These are phyloP conservation scores for Cyberlindnera misumaiensis DNA, from an alignment of 805 yeast species.

Conservation along the genomic window DNA sequence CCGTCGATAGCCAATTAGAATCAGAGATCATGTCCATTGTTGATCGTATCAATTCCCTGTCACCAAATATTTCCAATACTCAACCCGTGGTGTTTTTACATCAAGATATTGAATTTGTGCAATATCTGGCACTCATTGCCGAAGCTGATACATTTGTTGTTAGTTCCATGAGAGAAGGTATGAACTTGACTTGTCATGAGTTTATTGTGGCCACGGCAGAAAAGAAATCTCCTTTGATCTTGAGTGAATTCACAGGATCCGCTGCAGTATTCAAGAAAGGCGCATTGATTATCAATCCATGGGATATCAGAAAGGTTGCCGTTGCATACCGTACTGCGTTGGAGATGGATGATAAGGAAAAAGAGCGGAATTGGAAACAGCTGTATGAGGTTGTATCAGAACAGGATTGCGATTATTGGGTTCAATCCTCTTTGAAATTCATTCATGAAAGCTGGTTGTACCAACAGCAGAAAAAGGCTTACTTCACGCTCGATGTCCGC, in stretches of 20 bases:
- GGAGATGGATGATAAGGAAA: slow-evolving; percentile 56
- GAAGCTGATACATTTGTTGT: slow-evolving; percentile 89
- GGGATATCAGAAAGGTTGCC: slow-evolving; percentile 70
- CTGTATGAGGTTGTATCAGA: slow-evolving; percentile 52
- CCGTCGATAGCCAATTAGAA: slow-evolving; percentile 54
- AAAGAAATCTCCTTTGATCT: slow-evolving; percentile 70
- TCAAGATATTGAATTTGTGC: slow-evolving; percentile 84
- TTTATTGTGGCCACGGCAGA: slow-evolving; percentile 69
- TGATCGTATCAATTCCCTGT: slow-evolving; percentile 75
- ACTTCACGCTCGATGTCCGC: slow-evolving; percentile 26
- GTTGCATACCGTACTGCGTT: slow-evolving; percentile 58
- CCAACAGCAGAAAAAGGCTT: slow-evolving; percentile 34
- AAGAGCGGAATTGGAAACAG: slow-evolving; percentile 51
- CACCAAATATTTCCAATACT: slow-evolving; percentile 60
- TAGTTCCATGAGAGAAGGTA: slow-evolving; percentile 90
- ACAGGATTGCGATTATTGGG: slow-evolving; percentile 77
- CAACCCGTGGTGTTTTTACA: slow-evolving; percentile 86
- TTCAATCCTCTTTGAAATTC: slow-evolving; percentile 43
- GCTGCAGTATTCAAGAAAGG: slow-evolving; percentile 71
- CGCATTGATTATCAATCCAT: slow-evolving; percentile 79
- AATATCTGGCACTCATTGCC: slow-evolving; percentile 75
- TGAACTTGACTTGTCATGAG: slow-evolving; percentile 95
- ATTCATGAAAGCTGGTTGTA: slow-evolving; percentile 48
- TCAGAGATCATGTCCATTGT: slow-evolving; percentile 69
- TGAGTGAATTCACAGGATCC: slow-evolving; percentile 94